A percentile compares a stretch with the other conserved stretches of the same genome.
Evolutionary conservation across 1,284 basidiomycete species (phyloP).

Genomic region (Singerocomus rubriflavus): DNA sequence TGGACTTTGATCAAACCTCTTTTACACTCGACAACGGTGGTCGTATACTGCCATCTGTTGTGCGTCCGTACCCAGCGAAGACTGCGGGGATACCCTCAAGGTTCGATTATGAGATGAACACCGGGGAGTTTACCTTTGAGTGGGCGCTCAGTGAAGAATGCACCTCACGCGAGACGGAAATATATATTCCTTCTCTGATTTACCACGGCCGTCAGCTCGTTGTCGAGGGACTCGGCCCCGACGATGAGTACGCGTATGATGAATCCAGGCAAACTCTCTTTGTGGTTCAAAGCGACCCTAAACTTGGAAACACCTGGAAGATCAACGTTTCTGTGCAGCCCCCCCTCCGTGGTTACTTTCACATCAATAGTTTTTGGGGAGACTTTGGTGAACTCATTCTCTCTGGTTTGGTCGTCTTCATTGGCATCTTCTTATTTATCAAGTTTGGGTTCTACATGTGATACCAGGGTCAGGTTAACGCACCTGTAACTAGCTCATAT

Average conservation of each 20-base stretch:
- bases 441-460: conserved; percentile 28
- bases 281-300: conserved; percentile 47
- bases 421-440: conserved; percentile 35
- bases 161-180: conserved; percentile 65
- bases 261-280: conserved; percentile 64
- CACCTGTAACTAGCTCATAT: not conserved
- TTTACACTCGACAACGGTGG: conserved; percentile 76
- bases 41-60: conserved; percentile 73
- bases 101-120: conserved; percentile 72
- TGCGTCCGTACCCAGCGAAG: conserved; percentile 78
- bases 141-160: conserved; percentile 47
- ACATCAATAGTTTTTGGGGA: conserved; percentile 59
- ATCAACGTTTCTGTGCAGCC: conserved; percentile 56
- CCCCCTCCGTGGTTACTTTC: conserved; percentile 47
- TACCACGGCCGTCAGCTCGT: conserved; percentile 55
- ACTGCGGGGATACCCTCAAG: conserved; percentile 67
- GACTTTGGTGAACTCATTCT: conserved; percentile 52
- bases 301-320: conserved; percentile 43
- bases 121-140: conserved; percentile 57
- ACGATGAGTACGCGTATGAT: conserved; percentile 54
- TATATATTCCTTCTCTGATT: conserved; percentile 70
- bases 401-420: conserved; percentile 32
- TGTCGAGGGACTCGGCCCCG: conserved; percentile 50
- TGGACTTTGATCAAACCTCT: conserved; percentile 55
- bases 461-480: conserved; percentile 7